A percentile compares a stretch with the other conserved stretches of the same genome.
phyloP scores from a whole-genome alignment of 1,284 basidiomycete genomes.

The Ustilago nuda region DNA sequence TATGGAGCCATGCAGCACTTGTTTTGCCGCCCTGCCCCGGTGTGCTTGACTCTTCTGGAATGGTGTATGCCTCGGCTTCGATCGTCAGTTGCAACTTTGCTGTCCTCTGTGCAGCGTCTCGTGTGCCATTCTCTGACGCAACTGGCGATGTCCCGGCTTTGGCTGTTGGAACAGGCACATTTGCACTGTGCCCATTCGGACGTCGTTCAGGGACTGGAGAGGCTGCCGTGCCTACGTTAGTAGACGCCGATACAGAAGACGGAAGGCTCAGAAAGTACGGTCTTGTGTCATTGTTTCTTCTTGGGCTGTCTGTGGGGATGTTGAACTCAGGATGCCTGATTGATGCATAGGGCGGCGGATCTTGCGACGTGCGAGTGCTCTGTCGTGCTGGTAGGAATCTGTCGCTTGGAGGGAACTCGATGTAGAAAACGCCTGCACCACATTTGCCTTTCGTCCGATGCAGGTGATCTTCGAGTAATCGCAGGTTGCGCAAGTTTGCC shows the following conservation, averaged over 20 bases:
- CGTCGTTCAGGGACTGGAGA: not conserved
- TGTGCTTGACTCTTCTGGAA: constrained; percentile 23
- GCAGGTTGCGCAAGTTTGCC: constrained; percentile 63
- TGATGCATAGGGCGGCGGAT: not conserved
- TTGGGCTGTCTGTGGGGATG: not conserved
- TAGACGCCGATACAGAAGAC: constrained; percentile 10
- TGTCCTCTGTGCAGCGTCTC: not conserved
- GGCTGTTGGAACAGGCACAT: not conserved
- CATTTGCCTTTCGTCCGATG: constrained; percentile 43
- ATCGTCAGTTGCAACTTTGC: not conserved
- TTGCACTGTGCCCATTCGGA: not conserved
- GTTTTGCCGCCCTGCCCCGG: not conserved
- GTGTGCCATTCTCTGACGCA: not conserved
- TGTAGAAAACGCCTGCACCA: constrained; percentile 40
- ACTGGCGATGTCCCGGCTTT: not conserved
- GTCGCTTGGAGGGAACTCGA: constrained; percentile 43
- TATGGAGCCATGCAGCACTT: not conserved
- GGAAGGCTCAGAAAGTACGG: constrained; percentile 29
- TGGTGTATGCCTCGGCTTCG: constrained; percentile 26
- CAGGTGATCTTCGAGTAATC: constrained; percentile 62
- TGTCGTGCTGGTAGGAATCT: constrained; percentile 17
- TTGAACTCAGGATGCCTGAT: not conserved
- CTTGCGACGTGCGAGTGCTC: not conserved
- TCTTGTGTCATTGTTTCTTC: not conserved
- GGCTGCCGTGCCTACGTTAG: not conserved